Conservation (phyloP, 2,329 filamentous ascomycete genomes). For the Pyrenophora teres region DNA sequence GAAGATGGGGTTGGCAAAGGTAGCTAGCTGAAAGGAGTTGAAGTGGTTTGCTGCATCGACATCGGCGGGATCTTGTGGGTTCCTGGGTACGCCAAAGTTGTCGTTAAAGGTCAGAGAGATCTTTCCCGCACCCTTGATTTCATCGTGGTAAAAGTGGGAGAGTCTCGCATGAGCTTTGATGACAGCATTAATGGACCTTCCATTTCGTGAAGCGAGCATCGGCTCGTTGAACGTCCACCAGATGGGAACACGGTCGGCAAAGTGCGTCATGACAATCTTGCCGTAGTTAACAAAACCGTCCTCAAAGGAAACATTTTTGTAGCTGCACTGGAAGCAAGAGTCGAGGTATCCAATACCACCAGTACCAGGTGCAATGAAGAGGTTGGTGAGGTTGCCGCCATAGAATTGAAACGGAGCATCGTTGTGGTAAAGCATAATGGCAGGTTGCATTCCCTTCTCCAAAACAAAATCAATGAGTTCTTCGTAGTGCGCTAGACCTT, state of each 20-base stretch:
- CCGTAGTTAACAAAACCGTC: slow-evolving; percentile 61
- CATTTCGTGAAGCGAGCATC: slow-evolving; percentile 50
- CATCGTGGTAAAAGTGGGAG: slow-evolving; percentile 60
- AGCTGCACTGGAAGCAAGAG: slow-evolving; percentile 45
- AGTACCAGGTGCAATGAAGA: slow-evolving; percentile 22
- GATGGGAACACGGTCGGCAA: slow-evolving; percentile 56
- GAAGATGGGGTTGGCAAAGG: slow-evolving; percentile 60
- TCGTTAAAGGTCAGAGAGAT: slow-evolving; percentile 57
- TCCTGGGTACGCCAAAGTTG: slow-evolving; percentile 45
- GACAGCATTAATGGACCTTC: slow-evolving; percentile 44
- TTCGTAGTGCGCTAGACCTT: slow-evolving; percentile 59
- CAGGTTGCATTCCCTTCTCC: slow-evolving; percentile 56
- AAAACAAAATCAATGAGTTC: slow-evolving; percentile 58
- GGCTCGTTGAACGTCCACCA: slow-evolving; percentile 63
- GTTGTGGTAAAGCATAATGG: slow-evolving; percentile 57
- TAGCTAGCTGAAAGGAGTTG: slow-evolving; percentile 49
- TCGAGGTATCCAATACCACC: slow-evolving; percentile 38
- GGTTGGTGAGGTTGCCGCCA: slow-evolving; percentile 36
- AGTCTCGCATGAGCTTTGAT: slow-evolving; percentile 56
- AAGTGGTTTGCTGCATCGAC: slow-evolving; percentile 55
- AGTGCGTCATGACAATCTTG: slow-evolving; percentile 58
- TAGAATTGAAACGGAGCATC: slow-evolving; percentile 55
- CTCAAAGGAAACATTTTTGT: slow-evolving; percentile 53
- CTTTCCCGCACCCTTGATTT: slow-evolving; percentile 57
- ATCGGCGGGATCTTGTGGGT: slow-evolving; percentile 48